A percentile compares a stretch with the other conserved stretches of the same genome.
Conservation (phyloP, 2,329 filamentous ascomycete species). For the Lachnellula arida region DNA sequence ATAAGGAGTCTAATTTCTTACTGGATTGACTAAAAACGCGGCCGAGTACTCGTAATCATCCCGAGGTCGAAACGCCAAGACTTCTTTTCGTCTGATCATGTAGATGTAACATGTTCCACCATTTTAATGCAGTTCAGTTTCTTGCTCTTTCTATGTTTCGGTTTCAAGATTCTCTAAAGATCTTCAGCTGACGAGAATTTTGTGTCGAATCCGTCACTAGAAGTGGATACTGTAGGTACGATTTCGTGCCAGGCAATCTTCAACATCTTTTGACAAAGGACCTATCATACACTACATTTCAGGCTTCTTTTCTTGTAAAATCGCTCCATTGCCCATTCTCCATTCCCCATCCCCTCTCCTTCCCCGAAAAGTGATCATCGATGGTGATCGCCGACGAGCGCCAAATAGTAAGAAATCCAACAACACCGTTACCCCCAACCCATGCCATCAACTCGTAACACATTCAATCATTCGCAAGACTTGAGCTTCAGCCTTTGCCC, state of each 20-base stretch:
- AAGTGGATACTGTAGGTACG: background rate
- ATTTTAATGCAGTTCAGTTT: background rate
- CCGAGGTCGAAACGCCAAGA: background rate
- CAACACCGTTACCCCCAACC: background rate
- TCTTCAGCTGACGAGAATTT: background rate
- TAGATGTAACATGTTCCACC: background rate
- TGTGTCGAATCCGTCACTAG: too few species aligned
- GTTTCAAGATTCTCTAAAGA: too few species aligned
- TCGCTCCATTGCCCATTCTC: background rate
- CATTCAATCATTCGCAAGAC: background rate
- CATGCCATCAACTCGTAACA: background rate
- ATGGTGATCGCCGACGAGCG: background rate
- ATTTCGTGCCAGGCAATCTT: background rate
- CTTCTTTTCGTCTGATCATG: background rate
- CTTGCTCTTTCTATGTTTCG: too few species aligned
- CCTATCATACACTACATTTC: background rate
- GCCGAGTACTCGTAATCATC: too few species aligned
- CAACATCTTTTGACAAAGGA: background rate
- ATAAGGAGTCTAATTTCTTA: too few species aligned
- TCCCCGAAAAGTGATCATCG: conserved; percentile 1
- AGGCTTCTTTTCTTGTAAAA: background rate
- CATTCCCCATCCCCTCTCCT: too few species aligned
- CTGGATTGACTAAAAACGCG: too few species aligned
- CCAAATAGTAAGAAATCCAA: conserved; percentile 8
- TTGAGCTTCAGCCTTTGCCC: background rate